These are phyloP conservation scores for Zygosaccharomyces sapae DNA, from an alignment of 1,139 yeast species.

Conservation along the genomic window DNA sequence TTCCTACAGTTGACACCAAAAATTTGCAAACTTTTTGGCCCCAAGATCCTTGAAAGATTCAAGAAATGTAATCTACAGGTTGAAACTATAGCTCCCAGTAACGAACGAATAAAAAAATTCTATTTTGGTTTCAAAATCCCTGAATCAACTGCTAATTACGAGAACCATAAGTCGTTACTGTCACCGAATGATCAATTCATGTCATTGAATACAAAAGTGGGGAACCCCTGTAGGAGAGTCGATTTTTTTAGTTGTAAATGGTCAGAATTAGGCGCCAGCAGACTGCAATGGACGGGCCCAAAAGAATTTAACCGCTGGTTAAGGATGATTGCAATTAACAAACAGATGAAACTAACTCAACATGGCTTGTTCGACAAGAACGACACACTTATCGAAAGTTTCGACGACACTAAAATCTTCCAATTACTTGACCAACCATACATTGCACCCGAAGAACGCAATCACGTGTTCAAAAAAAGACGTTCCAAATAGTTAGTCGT, in stretches of 20 bases:
- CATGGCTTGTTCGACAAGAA: conserved; percentile 45
- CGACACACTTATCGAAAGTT: conserved; percentile 42
- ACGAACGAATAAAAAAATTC: conserved; percentile 31
- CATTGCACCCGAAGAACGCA: conserved; percentile 45
- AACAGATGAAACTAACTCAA: conserved; percentile 46
- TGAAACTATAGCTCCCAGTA: conserved; percentile 8
- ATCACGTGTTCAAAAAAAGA: conserved; percentile 11
- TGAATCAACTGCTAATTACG: conserved; percentile 19
- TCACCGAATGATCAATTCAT: conserved; percentile 22
- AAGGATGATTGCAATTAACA: conserved; percentile 44
- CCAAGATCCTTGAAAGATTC: conserved; percentile 15
- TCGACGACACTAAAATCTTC: conserved; percentile 47
- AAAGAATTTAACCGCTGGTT: conserved; percentile 51
- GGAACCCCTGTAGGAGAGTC: conserved; percentile 47
- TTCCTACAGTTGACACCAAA: conserved; percentile 25
- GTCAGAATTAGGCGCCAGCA: conserved; percentile 49
- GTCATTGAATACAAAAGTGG: conserved; percentile 20
- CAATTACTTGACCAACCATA: conserved; percentile 45
- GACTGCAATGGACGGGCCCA: conserved; percentile 58
- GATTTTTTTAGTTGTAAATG: conserved; percentile 53
- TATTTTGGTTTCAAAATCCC: conserved; percentile 35
- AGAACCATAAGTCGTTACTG: conserved; percentile 15
- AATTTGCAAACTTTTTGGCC: conserved; percentile 18
- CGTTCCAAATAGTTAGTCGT: conserved; percentile 14
- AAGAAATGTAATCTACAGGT: conserved; percentile 13